These are phyloP conservation scores for Hordeum marinum DNA, from an alignment of 176 grass and related monocot species.

Conservation along the genomic window DNA sequence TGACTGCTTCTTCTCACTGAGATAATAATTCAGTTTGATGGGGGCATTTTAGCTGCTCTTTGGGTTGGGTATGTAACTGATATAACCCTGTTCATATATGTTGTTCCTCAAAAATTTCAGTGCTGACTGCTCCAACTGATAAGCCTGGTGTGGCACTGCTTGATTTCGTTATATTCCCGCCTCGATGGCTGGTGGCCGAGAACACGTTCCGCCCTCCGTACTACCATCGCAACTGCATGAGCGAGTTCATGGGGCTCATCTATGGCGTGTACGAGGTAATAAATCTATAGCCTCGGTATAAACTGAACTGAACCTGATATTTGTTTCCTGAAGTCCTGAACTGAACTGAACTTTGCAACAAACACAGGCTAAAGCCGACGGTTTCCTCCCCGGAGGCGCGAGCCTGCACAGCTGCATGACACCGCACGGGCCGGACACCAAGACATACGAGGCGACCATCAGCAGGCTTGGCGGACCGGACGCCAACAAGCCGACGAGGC, in stretches of 20 bases:
- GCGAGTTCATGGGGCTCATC: constrained; percentile 88
- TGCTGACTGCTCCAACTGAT: constrained; percentile 78
- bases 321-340: background rate
- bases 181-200: constrained; percentile 85
- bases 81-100: background rate
- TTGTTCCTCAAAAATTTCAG: constrained; percentile 27
- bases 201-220: constrained; percentile 90
- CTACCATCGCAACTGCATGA: constrained; percentile 97
- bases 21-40: background rate
- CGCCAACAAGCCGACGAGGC: constrained; percentile 45
- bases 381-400: constrained; percentile 87
- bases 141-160: constrained; percentile 82
- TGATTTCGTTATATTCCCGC: constrained; percentile 94
- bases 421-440: constrained; percentile 92
- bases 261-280: constrained; percentile 73
- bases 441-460: constrained; percentile 74
- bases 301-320: too few species aligned
- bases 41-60: background rate
- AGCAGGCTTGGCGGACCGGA: constrained; percentile 3
- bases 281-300: background rate
- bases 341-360: background rate
- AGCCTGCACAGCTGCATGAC: constrained; percentile 96
- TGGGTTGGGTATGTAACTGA: background rate
- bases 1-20: constrained; percentile 1
- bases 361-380: constrained; percentile 82